Base-by-base conservation (phyloP, 192 early-diverging fungal genomes). In the Coemansia sp. region DNA sequence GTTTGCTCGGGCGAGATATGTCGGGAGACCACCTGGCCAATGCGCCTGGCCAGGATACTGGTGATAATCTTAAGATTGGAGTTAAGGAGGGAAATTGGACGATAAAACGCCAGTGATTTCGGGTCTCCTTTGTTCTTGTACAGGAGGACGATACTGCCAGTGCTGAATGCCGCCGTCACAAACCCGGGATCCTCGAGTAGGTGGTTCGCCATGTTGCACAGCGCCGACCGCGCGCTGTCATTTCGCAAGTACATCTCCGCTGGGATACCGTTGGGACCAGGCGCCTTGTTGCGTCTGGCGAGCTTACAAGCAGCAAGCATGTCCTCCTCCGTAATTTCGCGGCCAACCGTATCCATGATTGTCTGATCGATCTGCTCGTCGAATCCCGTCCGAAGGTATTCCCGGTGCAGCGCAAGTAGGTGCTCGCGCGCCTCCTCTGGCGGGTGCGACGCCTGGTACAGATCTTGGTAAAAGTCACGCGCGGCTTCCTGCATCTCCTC, bases 1-100 rank as follows among this genome's bases (percentile, higher is more conserved):
- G 30, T 46, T 30, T 67, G 65, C 24, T 67, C 58, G 6, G 3
- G n/a, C 8, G 45, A 46, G 22, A 46, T 46, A 5, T 23, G 19
- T 6, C 18, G 9, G 3, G 10, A 9, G 0, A 46, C 5, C 22
- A 3, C 4, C 5, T 7, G 10, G 2, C 18, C 18, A 9, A 46
- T 46, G 3, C 3, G 10, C 18, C 22, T 9, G 1, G 45, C 45
- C 10, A 46, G 22, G 10, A 46, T 46, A 24, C 3, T 46, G 19
- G 22, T 23, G 16, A 46, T 3, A 6, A 46, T 46, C 21, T 19
- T 46, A 5, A 46, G 8, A 22, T 46, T 6, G 1, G 19, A 9
- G 2, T 46, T 46, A 2, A 46, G 22, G 0, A 46, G 6, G 8
- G 16, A 18, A 3, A 46, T 46, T 3, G 22, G 19, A 1, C 22